Base-by-base conservation (phyloP, 2,329 filamentous ascomycete species). In the Exophiala xenobiotica region DNA sequence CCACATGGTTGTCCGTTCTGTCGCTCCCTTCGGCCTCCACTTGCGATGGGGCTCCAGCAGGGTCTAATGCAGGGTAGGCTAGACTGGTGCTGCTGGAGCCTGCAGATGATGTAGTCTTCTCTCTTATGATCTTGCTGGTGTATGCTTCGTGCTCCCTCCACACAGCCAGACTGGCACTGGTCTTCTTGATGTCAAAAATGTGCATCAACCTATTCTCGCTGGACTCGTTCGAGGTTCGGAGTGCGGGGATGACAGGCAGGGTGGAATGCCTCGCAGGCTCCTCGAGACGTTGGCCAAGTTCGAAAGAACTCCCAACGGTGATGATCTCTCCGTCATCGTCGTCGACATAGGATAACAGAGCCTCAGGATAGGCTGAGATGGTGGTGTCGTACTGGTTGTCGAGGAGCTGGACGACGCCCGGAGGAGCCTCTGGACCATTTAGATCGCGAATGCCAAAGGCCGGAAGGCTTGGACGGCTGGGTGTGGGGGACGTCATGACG, bases 241-340 rank as follows among this genome's bases (percentile, higher is more conserved):
- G 53, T 37, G 14, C 53, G 41, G 39, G 47, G 29, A 31, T 29
- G 22, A 55, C 40, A 16, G 54, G 47, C 9, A 37, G n/a, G 27
- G 27, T 41, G 26, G 48, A 42, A 27, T 40, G 27, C 14, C 26
- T 38, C 12, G 52, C 41, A 23, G 72, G 68, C 48, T 76, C 74
- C 22, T 72, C 70, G 6, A 77, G 67, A 38, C 73, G 70, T 53
- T 77, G 70, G 24, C 65, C 63, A 40, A 77, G 70, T 56, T 77
- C 74, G 19, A 74, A 61, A 39, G 73, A 70, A 18, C 73, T 75
- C 31, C 74, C 74, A 52, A 77, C 74, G 5, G 70, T 75, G 49
- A 77, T 72, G 24, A 66, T 62, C 48, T 74, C 72, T 2, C 70
- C 70, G 54, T 75, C 73, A 53, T 76, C 72, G 22, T 74, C 69